These are phyloP conservation scores for Chlamydomonas reinhardtii DNA, from an alignment of 163 green algal species.

Conservation along the genomic window DNA sequence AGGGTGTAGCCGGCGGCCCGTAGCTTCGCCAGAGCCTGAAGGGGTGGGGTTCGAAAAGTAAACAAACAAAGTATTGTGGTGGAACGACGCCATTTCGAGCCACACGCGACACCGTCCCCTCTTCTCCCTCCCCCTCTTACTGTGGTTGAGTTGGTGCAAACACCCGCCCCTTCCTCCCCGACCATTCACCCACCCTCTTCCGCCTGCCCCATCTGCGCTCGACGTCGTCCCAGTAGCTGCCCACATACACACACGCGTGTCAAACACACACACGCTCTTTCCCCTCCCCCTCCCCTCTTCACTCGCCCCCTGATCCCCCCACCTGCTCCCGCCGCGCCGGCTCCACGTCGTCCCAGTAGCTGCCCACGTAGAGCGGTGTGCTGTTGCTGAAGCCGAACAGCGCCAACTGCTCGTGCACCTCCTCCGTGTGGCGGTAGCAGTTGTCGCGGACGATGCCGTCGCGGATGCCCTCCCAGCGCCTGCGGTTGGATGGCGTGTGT, in stretches of 20 bases:
- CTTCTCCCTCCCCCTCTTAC: too few species aligned
- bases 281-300: background rate
- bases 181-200: background rate
- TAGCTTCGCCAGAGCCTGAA: conserved; percentile 20
- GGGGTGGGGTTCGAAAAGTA: too few species aligned
- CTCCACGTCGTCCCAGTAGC: conserved; percentile 43
- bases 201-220: background rate
- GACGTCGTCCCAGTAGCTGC: conserved; percentile 40
- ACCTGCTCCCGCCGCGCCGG: background rate
- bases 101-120: too few species aligned
- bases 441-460: conserved; percentile 63
- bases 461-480: conserved; percentile 35
- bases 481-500: background rate
- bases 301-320: too few species aligned
- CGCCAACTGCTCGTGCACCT: conserved; percentile 39
- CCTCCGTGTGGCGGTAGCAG: conserved; percentile 67
- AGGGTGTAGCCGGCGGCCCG: conserved; percentile 13
- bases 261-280: too few species aligned
- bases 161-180: too few species aligned
- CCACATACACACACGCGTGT: too few species aligned
- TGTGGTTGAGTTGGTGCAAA: too few species aligned
- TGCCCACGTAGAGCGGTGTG: conserved; percentile 49
- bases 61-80: too few species aligned
- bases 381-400: conserved; percentile 39
- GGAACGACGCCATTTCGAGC: too few species aligned